Percentiles rank a stretch among this genome's conserved stretches.
Evolutionary conservation across 495 filamentous ascomycete species (phyloP).

Genomic region (Hypomontagnella monticulosa): DNA sequence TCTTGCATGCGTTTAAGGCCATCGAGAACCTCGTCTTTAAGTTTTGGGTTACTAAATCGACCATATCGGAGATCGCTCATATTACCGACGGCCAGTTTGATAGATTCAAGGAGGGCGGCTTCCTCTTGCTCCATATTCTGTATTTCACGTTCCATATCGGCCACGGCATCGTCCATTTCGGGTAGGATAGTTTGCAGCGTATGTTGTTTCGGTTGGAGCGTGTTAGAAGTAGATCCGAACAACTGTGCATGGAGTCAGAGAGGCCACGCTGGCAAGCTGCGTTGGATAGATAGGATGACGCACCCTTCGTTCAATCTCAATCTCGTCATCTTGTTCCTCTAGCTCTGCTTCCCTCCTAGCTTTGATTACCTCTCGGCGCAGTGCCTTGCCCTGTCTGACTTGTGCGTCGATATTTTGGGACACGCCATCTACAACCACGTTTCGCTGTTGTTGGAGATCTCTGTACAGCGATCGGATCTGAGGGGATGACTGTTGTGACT

Average conservation of each 20-base stretch:
- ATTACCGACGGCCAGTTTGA: constrained; percentile 70
- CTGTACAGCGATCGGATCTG: constrained; percentile 80
- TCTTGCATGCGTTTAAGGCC: constrained; percentile 71
- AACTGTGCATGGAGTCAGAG: constrained; percentile 56
- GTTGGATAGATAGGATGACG: constrained; percentile 28
- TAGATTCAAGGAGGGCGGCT: constrained; percentile 64
- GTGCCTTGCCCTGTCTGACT: constrained; percentile 67
- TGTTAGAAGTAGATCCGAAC: constrained; percentile 65
- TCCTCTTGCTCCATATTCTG: constrained; percentile 70
- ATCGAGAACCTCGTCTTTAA: constrained; percentile 68
- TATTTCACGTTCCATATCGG: constrained; percentile 73
- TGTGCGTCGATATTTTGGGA: constrained; percentile 74
- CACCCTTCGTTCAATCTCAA: constrained; percentile 76
- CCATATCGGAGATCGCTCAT: constrained; percentile 88
- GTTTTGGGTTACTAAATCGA: constrained; percentile 68
- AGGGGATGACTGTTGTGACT: constrained; percentile 71
- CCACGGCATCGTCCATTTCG: constrained; percentile 72
- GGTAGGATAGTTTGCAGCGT: constrained; percentile 70
- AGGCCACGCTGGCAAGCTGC: background rate
- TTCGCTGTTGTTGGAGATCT: constrained; percentile 77
- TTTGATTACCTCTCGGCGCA: constrained; percentile 69
- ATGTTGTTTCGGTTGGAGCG: constrained; percentile 59
- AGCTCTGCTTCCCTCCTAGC: constrained; percentile 62
- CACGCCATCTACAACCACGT: constrained; percentile 73
- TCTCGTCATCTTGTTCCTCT: constrained; percentile 69